A percentile compares a stretch with the other conserved stretches of the same genome.
These are phyloP conservation scores for Zea mays DNA, from an alignment of 176 grass and related monocot genomes.

Conservation along the genomic window Zm-B73-REFERENCE-NAM-5.0 NC_050104.1:131359501-131360000, in stretches of 20 bases:
- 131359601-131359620: not conserved
- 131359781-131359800: not conserved
- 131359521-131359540: not conserved
- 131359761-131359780: not conserved
- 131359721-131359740: not conserved
- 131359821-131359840: constrained; percentile 8
- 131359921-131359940: constrained; percentile 15
- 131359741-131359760: not conserved
- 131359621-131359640: not conserved
- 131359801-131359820: not conserved
- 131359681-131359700: not conserved
- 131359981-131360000: too few relatives aligned
- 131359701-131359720: not conserved
- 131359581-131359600: not conserved
- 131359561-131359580: not conserved
- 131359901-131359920: not conserved
- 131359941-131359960: not conserved
- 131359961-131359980: too few relatives aligned
- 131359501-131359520: not conserved
- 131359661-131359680: not conserved
- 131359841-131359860: not conserved
- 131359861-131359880: not conserved
- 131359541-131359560: not conserved
- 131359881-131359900: not conserved
- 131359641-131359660: not conserved